Evolutionary conservation across 163 green algal species (phyloP), one percentile per base, ranked within the genome.

Genomic region (Trebouxiophyceae sp.): DNA sequence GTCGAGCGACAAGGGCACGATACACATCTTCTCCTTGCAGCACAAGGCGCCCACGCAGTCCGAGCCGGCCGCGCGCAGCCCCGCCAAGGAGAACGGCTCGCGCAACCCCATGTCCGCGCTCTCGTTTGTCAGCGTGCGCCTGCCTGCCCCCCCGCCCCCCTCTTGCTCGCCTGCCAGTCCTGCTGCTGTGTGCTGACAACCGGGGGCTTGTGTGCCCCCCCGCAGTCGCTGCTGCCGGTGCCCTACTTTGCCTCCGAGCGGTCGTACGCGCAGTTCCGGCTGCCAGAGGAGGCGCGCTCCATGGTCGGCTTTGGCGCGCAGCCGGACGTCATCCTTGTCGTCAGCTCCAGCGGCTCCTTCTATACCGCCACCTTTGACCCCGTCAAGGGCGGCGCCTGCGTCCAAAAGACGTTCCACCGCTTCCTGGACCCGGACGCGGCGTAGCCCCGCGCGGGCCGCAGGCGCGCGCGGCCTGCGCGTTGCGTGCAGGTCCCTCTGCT

Each of bases 171-270:
- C 16, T 24, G 16, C 50, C 19, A 58, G 23, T 30, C 6, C 50
- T 58, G 23, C 19, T 58, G 50, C 50, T 27, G 50, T 27, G 20
- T 58, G 50, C 50, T 29, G 19, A 30, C 5, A 24, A 16, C 50
- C 6, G 24, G 19, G 19, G 16, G 5, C 12, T 29, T 57, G 16
- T 57, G 47, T 57, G 20, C 20, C 47, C 8, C 26, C 12, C 19
- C 39, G 33, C 70, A 72, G 57, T 57, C 64, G 12, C 45, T 65
- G 24, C 54, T 62, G 34, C 60, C 63, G 60, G 80, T 68, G 22
- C 72, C 60, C 27, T 96, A 96, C 78, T 97, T 98, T 74, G 81
- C 77, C 24, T 93, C 82, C 0, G 89, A 98, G 81, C 95, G 93
- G 77, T 97, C 91, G 0, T 95, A 96, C 65, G 89, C 93, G 4